Conservation (phyloP, 345 rosid genomes). For the Clausena lansium region DNA sequence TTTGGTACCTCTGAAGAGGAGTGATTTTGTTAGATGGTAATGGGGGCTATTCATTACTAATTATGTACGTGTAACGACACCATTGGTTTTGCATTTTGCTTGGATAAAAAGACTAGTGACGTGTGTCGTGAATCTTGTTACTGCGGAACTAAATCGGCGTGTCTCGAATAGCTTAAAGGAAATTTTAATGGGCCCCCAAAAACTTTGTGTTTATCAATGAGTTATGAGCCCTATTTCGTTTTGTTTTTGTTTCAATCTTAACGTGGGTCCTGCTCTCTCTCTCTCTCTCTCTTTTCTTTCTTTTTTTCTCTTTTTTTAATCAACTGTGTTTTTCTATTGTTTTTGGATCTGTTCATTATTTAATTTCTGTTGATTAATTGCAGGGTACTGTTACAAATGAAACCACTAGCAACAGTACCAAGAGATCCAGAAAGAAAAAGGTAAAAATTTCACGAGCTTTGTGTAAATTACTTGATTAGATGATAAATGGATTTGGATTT, state of each 20-base stretch:
- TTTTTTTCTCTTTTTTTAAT: no score
- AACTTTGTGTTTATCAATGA: background rate
- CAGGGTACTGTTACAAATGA: conserved; percentile 47
- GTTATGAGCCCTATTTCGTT: background rate
- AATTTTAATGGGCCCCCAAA: conserved; percentile 1
- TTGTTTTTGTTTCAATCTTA: background rate
- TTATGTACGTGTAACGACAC: background rate
- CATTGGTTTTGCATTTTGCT: background rate
- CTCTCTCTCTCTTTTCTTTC: no score
- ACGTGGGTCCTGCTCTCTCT: background rate
- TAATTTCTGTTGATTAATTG: conserved; percentile 1
- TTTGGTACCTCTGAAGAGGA: background rate
- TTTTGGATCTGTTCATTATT: background rate
- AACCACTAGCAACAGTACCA: conserved; percentile 33
- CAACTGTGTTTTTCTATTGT: background rate
- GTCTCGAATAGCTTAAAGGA: no score
- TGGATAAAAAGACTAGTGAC: background rate
- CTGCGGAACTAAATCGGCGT: background rate
- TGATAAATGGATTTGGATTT: background rate
- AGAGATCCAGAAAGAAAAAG: conserved; percentile 64
- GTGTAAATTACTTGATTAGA: background rate
- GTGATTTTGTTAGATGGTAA: background rate
- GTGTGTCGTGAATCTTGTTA: background rate
- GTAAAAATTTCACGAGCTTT: conserved; percentile 21
- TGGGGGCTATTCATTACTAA: background rate